Base-by-base conservation (phyloP, 73 alveolate species). In the Stentor roeselii region DNA sequence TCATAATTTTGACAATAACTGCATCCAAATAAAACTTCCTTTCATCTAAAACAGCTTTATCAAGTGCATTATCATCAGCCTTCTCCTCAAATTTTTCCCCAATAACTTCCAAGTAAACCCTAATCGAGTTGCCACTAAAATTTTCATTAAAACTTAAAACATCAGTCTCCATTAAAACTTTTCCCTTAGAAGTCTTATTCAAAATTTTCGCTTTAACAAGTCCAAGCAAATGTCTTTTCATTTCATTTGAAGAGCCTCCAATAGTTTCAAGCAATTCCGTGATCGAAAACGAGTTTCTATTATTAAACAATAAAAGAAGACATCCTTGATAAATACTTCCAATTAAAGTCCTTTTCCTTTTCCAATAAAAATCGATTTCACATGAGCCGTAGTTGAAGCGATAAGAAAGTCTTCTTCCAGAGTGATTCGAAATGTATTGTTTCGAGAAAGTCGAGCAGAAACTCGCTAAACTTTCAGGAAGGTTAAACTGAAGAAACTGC, bases 21-120 rank as follows among this genome's bases (percentile, higher is more conserved):
- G 97, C 95, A 83, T 92, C 97, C 36, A 92, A 85, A 85, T 86
- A 58, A 60, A 88, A 92, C 60, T 86, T 87, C 67, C 97, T 89
- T 59, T 92, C 94, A 31, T 92, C 97, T 30, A 89, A 92, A 0
- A 92, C 89, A n/a, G 75, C 84, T 30, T 88, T 88, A n/a, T n/a
- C n/a, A n/a, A n/a, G n/a, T 32, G 39, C 30, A 27, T 82, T 83
- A 14, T 83, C 91, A n/a, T 40, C 14, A 2, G 14, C 85, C 39
- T 61, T 74, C 41, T 36, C 67, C n/a, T 76, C 60, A 36, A 86
- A 91, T 77, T 89, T 89, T 37, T 82, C 75, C 31, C 38, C 35
- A 34, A 87, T 84, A 32, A 76, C 86, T 35, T 85, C 86, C 21
- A 92, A 84, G 41, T 77, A 36, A 2, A 89, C 61, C 82, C 83